These are phyloP conservation scores for Leccinum obscurum DNA, from an alignment of 768 basidiomycete genomes.

Conservation along the genomic window DNA sequence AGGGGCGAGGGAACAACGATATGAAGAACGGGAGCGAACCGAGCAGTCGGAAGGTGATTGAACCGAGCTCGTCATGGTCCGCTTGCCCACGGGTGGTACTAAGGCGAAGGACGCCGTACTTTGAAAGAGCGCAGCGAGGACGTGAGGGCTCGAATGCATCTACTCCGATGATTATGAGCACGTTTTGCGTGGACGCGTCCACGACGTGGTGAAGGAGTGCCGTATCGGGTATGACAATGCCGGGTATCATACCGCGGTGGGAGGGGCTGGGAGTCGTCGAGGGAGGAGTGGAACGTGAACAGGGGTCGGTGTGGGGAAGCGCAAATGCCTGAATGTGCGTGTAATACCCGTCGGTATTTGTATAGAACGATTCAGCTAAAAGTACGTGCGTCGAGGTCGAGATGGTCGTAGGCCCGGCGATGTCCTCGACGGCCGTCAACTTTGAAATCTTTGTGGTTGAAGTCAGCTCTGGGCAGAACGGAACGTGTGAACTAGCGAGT, in stretches of 20 bases:
- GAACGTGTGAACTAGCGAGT: neutral
- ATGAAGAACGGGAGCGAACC: neutral
- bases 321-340: slow-evolving; percentile 15
- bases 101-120: slow-evolving; percentile 15
- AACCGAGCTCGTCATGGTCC: neutral
- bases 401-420: neutral
- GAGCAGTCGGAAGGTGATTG: slow-evolving; percentile 8
- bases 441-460: slow-evolving; percentile 2
- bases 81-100: neutral
- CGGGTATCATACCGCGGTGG: slow-evolving; percentile 11
- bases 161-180: slow-evolving; percentile 9
- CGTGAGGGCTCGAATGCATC: neutral
- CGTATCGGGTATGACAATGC: neutral
- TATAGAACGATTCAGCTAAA: slow-evolving; percentile 4
- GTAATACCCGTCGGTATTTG: neutral
- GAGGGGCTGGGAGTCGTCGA: slow-evolving; percentile 4
- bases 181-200: slow-evolving; percentile 10
- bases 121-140: neutral
- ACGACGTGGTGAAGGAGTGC: slow-evolving; percentile 13
- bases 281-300: neutral
- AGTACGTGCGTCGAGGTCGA: slow-evolving; percentile 25
- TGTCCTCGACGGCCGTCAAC: neutral
- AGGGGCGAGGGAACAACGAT: slow-evolving; percentile 3
- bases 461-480: neutral
- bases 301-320: slow-evolving; percentile 5